Evolutionary conservation across 108 stramenopile species (phyloP).

Genomic region (Schizochytrium sp.): DNA sequence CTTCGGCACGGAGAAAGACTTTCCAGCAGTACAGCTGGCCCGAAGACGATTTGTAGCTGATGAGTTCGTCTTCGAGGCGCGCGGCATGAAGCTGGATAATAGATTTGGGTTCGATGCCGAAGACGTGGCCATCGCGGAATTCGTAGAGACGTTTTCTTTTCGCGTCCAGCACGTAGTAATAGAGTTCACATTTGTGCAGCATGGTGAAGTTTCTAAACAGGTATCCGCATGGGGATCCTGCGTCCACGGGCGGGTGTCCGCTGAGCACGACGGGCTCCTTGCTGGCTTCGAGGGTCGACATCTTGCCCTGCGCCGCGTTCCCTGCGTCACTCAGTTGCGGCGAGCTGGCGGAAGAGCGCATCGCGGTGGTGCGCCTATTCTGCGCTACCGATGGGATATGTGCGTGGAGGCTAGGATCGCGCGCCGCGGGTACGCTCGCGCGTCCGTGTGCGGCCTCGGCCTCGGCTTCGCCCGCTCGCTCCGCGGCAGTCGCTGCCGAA

Average conservation of each 20-base stretch:
- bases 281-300: neutral
- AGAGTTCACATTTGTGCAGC: neutral
- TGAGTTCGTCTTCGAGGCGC: neutral
- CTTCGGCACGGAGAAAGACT: neutral
- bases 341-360: neutral
- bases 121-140: neutral
- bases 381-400: too few relatives aligned
- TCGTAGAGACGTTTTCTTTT: neutral
- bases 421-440: too few relatives aligned
- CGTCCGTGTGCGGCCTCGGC: too few relatives aligned
- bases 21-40: neutral
- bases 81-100: neutral
- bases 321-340: neutral
- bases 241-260: neutral
- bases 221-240: neutral
- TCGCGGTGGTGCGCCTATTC: neutral
- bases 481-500: too few relatives aligned
- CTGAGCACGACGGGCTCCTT: neutral
- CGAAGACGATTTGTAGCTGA: neutral
- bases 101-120: neutral
- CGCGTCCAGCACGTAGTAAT: neutral
- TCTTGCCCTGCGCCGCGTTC: neutral
- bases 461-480: too few relatives aligned
- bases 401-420: too few relatives aligned
- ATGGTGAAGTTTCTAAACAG: neutral